A percentile compares a stretch with the other conserved stretches of the same genome.
These are phyloP conservation scores for Paraphoma chrysanthemicola DNA, from an alignment of 2,329 filamentous ascomycete genomes.

Conservation along the genomic window DNA sequence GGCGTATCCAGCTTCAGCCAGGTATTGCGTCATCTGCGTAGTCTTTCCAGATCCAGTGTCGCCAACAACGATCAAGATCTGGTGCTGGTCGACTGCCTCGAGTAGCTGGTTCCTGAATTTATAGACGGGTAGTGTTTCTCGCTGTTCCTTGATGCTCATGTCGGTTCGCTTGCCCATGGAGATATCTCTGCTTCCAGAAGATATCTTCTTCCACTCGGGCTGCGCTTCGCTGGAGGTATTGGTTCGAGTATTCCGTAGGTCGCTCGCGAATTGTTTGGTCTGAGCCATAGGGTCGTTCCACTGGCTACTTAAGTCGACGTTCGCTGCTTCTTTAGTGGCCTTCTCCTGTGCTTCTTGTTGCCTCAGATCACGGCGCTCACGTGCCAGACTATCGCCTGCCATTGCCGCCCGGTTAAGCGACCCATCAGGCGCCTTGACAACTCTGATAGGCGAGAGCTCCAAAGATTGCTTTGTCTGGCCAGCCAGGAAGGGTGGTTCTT, in stretches of 20 bases:
- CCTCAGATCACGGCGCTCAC: conserved; percentile 86
- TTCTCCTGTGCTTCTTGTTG: conserved; percentile 87
- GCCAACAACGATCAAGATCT: conserved; percentile 93
- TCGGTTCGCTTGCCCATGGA: conserved; percentile 85
- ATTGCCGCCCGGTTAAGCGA: conserved; percentile 96
- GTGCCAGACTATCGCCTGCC: conserved; percentile 86
- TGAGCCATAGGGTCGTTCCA: conserved; percentile 99
- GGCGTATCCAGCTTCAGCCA: conserved; percentile 90
- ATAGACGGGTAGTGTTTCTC: conserved; percentile 87
- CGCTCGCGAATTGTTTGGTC: conserved; percentile 86
- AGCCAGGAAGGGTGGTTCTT: conserved; percentile 93
- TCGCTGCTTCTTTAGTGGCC: conserved; percentile 73
- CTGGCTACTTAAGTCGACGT: conserved; percentile 84
- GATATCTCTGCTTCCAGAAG: conserved; percentile 79
- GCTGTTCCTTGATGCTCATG: conserved; percentile 93
- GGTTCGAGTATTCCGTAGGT: conserved; percentile 72
- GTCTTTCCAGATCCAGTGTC: conserved; percentile 98
- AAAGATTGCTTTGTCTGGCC: conserved; percentile 97
- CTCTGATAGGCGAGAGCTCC: conserved; percentile 91
- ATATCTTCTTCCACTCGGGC: conserved; percentile 91
- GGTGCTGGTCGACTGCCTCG: conserved; percentile 84
- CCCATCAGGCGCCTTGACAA: conserved; percentile 97
- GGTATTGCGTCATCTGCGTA: conserved; percentile 92
- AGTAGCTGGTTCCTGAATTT: conserved; percentile 88
- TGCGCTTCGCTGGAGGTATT: conserved; percentile 70